Evolutionary conservation across 2,329 filamentous ascomycete genomes (phyloP), one percentile per base, ranked within the genome.

Genomic region (Trichoderma harzianum): DNA sequence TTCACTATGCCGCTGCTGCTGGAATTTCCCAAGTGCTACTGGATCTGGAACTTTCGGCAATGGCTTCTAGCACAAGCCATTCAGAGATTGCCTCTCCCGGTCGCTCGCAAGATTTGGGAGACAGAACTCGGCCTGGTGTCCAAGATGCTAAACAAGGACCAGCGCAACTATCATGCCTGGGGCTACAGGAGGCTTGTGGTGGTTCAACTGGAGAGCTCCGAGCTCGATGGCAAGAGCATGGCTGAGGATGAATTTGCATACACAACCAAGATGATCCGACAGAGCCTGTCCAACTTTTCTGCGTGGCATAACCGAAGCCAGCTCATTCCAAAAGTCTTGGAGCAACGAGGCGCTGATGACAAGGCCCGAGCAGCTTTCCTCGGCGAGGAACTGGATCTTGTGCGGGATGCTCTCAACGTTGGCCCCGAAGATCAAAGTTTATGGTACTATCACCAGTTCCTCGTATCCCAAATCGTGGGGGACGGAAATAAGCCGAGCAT

Each of bases 121-220:
- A 90, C 92, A 74, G 96, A 99, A 80, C 88, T 99, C 21, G 90
- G 85, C 0, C 85, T 98, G 10, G 93, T 94, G 24, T 88, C 90
- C 72, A 97, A 97, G 82, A 97, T 99, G 95, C 86, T 99, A 60
- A 88, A 86, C 72, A 89, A 91, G 67, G 96, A 99, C 81, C 91
- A 88, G 74, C 90, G 96, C 65, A 99, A 99, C 79, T 99, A 98
- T 79, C 96, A 98, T 79, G 96, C 95, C 36, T 99, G 96, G 96
- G 91, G 92, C 57, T 99, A 99, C 80, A 87, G 96, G 67, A 90
- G 94, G 61, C 88, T 90, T 69, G 90, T 98, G 6, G 90, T 98
- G 3, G 83, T 86, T n/a, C 88, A 90, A 72, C 86, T 98, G 2
- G 93, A 97, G 80, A 88, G 87, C 70, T 57, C 82, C 1, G 80